Base-by-base conservation (phyloP, 768 basidiomycete genomes). In the Mycena haematopus region DNA sequence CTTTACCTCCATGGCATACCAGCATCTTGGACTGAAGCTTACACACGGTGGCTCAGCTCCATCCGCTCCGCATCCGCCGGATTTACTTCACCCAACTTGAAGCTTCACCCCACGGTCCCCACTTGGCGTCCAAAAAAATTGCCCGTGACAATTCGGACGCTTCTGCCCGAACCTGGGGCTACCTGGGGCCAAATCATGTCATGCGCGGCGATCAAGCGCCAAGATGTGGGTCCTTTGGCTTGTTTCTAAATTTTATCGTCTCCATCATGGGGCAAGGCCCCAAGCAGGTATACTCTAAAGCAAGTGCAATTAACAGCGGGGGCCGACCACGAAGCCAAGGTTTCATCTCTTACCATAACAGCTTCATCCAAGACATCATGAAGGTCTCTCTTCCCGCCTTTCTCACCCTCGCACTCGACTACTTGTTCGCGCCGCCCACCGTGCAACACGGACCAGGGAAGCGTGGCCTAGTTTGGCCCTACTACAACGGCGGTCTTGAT, bases 391-490 rank as follows among this genome's bases (percentile, higher is more conserved):
- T 60, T 47, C 14, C 59, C 44, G 33, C 44, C 59, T 27, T 60
- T 44, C 40, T 59, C 44, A 22, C 59, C 31, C 52, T 54, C 19
- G 59, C 59, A 45, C 29, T 58, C 21, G 56, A 14, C 24, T 60
- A 19, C 5, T n/a, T 35, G 21, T 54, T 42, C 15, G 50, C 50
- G 40, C 44, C 44, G 22, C 52, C 52, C 59, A 42, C 33, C 42
- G 42, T 35, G 42, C 8, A 29, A 11, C 42, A 45, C 25, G 60
- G 60, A 47, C 60, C 60, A 19, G 60, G 60, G 38, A 62, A 62
- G 33, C 60, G 60, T 17, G 60, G 60, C 22, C 60, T 62, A 1
- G 53, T n/a, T 36, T 62, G 60, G 60, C 46, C 60, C 27, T 55
- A 27, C 52, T 62, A 62, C 60, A 62, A 62, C 47, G 38, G 53